Evolutionary conservation across 768 basidiomycete genomes (phyloP).

Genomic region (Clavulina sp.): DNA sequence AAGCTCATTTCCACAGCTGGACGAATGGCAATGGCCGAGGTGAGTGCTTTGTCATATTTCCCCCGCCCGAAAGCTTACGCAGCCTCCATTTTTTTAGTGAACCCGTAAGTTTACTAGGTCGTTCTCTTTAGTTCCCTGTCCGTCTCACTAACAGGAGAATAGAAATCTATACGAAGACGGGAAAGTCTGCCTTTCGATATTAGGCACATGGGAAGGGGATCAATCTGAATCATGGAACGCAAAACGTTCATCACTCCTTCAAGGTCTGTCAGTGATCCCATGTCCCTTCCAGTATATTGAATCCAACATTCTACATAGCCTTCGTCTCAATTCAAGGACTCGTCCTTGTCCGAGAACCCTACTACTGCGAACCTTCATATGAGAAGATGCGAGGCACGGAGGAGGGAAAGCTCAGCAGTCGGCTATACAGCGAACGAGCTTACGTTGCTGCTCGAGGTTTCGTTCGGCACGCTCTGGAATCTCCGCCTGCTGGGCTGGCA

Average conservation of each 20-base stretch:
- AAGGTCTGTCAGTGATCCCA: conserved; percentile 18
- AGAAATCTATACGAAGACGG: conserved; percentile 92
- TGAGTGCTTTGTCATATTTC: conserved; percentile 20
- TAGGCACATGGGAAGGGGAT: conserved; percentile 87
- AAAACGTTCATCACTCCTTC: conserved; percentile 66
- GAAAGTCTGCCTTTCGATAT: conserved; percentile 80
- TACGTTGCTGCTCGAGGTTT: conserved; percentile 82
- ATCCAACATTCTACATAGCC: conserved; percentile 21
- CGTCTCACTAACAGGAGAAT: background rate
- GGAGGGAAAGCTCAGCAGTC: conserved; percentile 79
- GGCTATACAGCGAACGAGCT: conserved; percentile 84
- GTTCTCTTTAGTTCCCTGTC: background rate
- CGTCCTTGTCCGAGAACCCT: conserved; percentile 86
- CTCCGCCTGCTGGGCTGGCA: conserved; percentile 54
- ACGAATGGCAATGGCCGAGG: conserved; percentile 87
- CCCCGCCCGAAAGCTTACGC: background rate
- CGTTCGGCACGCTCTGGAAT: conserved; percentile 72
- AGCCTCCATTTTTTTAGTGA: conserved; percentile 28
- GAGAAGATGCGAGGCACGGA: conserved; percentile 83
- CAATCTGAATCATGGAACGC: conserved; percentile 77
- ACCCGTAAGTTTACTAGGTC: conserved; percentile 44
- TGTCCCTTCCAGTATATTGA: background rate
- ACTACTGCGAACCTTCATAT: conserved; percentile 80
- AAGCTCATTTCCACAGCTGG: conserved; percentile 84
- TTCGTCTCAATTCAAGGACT: conserved; percentile 89